These are phyloP conservation scores for Pneumocystis canis DNA, from an alignment of 1,139 yeast genomes.

Conservation along the genomic window DNA sequence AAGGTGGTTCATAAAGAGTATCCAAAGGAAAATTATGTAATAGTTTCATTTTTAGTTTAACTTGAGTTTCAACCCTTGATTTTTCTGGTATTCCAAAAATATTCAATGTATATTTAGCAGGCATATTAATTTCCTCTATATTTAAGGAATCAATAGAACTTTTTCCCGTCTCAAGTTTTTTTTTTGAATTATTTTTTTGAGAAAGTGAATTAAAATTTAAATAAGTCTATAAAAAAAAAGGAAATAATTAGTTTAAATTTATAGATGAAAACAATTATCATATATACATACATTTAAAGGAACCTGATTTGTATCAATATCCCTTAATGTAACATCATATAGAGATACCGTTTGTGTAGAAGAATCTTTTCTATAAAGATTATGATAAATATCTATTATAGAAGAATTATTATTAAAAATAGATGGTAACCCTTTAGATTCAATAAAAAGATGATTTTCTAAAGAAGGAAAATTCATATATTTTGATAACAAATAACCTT, in stretches of 20 bases:
- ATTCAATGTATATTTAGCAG: constrained; percentile 32
- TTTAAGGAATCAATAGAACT: background rate
- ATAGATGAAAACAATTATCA: background rate
- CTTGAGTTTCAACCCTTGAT: constrained; percentile 91
- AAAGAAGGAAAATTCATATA: background rate
- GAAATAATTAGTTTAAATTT: background rate
- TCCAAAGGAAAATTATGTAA: constrained; percentile 45
- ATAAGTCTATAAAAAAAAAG: background rate
- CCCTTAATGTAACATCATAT: background rate
- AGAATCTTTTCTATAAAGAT: background rate
- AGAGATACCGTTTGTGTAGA: background rate
- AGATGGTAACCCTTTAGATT: background rate
- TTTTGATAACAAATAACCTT: background rate
- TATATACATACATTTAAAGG: background rate
- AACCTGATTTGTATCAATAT: too few relatives aligned
- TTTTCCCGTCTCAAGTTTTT: background rate
- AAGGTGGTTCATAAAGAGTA: constrained; percentile 19
- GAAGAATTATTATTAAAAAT: background rate
- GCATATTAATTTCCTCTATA: background rate
- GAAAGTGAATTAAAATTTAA: background rate
- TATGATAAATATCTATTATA: background rate
- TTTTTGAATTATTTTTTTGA: background rate
- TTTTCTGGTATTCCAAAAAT: constrained; percentile 52
- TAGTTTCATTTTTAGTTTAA: constrained; percentile 54
- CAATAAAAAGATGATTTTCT: background rate